phyloP scores from a whole-genome alignment of 768 basidiomycete genomes.

The Cyclocybe aegerita region DNA sequence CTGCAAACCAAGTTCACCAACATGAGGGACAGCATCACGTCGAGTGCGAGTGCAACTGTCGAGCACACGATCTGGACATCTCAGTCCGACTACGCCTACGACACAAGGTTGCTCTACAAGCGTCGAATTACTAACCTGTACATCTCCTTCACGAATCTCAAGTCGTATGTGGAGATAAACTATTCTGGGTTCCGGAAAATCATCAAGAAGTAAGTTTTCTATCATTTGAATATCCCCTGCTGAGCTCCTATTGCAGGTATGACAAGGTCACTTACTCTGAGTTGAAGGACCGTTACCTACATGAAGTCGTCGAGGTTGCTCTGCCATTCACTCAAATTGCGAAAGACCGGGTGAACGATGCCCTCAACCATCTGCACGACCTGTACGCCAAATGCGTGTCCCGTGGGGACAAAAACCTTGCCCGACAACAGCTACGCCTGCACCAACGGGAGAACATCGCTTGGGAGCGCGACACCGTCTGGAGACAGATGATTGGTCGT shows the following conservation, averaged over 20 bases:
- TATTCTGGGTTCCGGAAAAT: constrained; percentile 94
- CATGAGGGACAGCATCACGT: constrained; percentile 52
- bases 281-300: constrained; percentile 80
- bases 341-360: constrained; percentile 60
- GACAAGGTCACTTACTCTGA: constrained; percentile 89
- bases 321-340: constrained; percentile 66
- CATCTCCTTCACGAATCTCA: constrained; percentile 71
- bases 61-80: constrained; percentile 73
- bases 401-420: constrained; percentile 61
- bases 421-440: constrained; percentile 79
- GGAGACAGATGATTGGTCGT: constrained; percentile 91
- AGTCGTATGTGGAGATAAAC: constrained; percentile 89
- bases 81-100: constrained; percentile 76
- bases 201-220: constrained; percentile 74
- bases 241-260: constrained; percentile 50
- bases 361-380: constrained; percentile 58
- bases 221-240: not conserved
- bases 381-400: constrained; percentile 88
- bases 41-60: constrained; percentile 18
- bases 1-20: constrained; percentile 50
- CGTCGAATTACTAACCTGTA: constrained; percentile 83
- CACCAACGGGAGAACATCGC: constrained; percentile 93
- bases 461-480: constrained; percentile 97
- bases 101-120: constrained; percentile 85
- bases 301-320: constrained; percentile 63